Base-by-base conservation (phyloP, 2,329 filamentous ascomycete genomes). In the Emmonsiellopsis sp. region DNA sequence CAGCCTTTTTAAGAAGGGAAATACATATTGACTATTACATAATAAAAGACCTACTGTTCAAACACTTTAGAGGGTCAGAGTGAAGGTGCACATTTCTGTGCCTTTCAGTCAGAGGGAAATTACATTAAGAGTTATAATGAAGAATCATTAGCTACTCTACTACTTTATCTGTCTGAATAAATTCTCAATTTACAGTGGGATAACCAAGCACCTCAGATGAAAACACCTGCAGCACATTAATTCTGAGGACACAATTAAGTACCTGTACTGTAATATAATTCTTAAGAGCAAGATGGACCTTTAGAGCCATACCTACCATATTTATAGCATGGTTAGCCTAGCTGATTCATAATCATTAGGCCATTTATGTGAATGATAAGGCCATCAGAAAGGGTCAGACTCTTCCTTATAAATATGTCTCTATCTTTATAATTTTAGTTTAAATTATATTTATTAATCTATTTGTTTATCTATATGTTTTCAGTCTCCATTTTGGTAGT, bases 1-100 rank as follows among this genome's bases (percentile, higher is more conserved):
- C 55, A 61, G 52, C 55, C 50, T 54, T 32, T 61, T 61, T 40
- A 49, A 59, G 38, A 57, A 57, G 49, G 54, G 55, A 8, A 49
- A 55, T 44, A 58, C 54, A 4, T 54, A 54, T 34, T 49, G 37
- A 40, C 41, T 56, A 10, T 44, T 52, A 38, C 54, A 44, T 6
- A 46, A 54, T n/a, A 58, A 58, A 37, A 48, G 51, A 47, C 11
- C 26, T 32, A 35, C 44, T 26, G 30, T 11, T 26, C 26, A 26
- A 26, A 26, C 15, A 11, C 32, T 35, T 35, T 2, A 47, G 20
- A 47, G 8, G n/a, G 40, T 42, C 10, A 16, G 3, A 16, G n/a
- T 30, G 26, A 26, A 47, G 44, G 44, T 47, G 44, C 30, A 16
- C 32, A 11, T 47, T 35, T 5, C 16, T 26, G 15, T 11, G 5